Conservation (phyloP, 306 rosid species). For the Pyrus betulifolia region DNA sequence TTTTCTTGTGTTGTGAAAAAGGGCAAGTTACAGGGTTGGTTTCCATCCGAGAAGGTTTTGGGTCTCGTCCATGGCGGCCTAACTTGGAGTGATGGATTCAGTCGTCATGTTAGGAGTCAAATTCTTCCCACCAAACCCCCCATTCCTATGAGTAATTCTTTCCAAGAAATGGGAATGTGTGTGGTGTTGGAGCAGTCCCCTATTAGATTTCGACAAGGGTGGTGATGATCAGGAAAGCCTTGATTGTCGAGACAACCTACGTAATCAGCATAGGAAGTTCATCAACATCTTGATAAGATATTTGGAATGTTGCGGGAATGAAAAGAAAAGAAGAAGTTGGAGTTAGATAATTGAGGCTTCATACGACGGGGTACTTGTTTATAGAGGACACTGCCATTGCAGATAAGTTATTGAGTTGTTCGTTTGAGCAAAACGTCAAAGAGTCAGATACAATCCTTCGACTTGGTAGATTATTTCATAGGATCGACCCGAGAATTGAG, state of each 20-base stretch:
- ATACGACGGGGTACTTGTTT: background rate
- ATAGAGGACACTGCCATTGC: background rate
- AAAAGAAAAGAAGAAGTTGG: background rate
- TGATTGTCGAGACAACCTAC: too few species aligned
- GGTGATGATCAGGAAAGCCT: background rate
- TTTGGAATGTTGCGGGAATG: background rate
- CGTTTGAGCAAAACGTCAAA: background rate
- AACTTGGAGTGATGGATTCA: conserved; percentile 1
- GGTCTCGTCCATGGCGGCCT: background rate
- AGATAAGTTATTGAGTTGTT: background rate
- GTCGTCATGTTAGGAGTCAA: background rate
- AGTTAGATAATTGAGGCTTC: background rate
- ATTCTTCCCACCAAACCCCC: background rate
- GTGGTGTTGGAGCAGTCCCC: background rate
- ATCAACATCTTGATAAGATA: background rate
- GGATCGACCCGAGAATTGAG: background rate
- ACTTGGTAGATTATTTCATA: background rate
- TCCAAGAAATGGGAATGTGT: background rate
- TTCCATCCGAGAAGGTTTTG: background rate
- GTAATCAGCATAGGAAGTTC: background rate
- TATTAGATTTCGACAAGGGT: background rate
- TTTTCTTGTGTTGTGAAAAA: background rate
- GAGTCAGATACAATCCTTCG: background rate
- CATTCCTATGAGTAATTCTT: background rate
- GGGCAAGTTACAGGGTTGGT: background rate